Base-by-base conservation (phyloP, 148 eudicot species). In the Silene latifolia region DNA sequence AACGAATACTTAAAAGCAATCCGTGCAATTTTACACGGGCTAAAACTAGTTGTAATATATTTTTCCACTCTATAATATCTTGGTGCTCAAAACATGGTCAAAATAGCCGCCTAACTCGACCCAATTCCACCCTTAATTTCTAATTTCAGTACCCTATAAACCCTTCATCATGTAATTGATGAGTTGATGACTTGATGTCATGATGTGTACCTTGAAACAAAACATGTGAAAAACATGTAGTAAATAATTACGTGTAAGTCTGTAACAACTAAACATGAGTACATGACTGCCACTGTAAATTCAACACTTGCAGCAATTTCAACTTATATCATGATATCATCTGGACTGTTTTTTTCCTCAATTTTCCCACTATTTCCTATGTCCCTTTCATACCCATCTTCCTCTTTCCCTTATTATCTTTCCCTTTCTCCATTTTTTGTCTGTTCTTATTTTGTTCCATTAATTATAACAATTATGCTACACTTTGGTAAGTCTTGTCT, bases 151-250 rank as follows among this genome's bases (percentile, higher is more conserved):
- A n/a, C n/a, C n/a, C n/a, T n/a, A n/a, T n/a, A n/a, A n/a, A n/a
- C n/a, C n/a, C n/a, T n/a, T n/a, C n/a, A n/a, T n/a, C n/a, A n/a
- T n/a, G n/a, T n/a, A n/a, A n/a, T n/a, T n/a, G n/a, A 27, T n/a
- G n/a, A n/a, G n/a, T 27, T 27, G 29, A 27, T 1, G 29, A 27
- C 1, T 13, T n/a, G n/a, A n/a, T n/a, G n/a, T n/a, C n/a, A n/a
- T 48, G 53, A 48, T 48, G 53, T 48, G 53, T 48, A 48, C 56
- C 11, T 51, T 51, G 18, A 51, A 51, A 15, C 17, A 51, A 51
- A 12, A 51, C 56, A 51, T 51, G 56, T 51, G 56, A 73, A 64
- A 74, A 25, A 66, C 72, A n/a, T n/a, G n/a, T n/a, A n/a, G n/a
- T n/a, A n/a, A n/a, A n/a, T n/a, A n/a, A n/a, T n/a, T n/a, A n/a